phyloP scores from a whole-genome alignment of 768 basidiomycete species.

The Calocera viscosa region DNA sequence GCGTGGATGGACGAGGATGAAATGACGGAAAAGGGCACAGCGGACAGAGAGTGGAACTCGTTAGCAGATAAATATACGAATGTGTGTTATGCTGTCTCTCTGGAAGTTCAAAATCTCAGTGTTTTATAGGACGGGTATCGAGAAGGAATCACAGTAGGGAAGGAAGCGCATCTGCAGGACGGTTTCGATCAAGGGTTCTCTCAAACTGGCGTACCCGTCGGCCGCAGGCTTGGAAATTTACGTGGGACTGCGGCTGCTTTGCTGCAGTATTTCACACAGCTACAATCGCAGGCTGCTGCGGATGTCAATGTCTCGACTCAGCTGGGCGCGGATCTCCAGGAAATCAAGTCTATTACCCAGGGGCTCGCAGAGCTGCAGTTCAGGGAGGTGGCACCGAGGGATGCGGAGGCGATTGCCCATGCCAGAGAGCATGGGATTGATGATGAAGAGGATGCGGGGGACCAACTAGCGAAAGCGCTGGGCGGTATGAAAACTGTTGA shows the following conservation, averaged over 20 bases:
- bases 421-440: conserved; percentile 31
- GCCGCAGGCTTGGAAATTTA: conserved; percentile 62
- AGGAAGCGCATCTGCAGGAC: conserved; percentile 71
- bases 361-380: conserved; percentile 51
- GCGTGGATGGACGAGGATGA: conserved; percentile 2
- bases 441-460: conserved; percentile 21
- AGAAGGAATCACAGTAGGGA: conserved; percentile 91
- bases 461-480: conserved; percentile 40
- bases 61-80: not conserved
- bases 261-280: conserved; percentile 31
- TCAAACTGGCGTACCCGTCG: conserved; percentile 54
- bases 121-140: conserved; percentile 69
- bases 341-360: conserved; percentile 42
- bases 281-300: not conserved
- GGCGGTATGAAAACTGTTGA: conserved; percentile 20
- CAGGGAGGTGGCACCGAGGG: conserved; percentile 59
- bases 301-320: conserved; percentile 16
- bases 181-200: conserved; percentile 86
- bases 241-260: conserved; percentile 59
- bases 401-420: conserved; percentile 68
- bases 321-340: conserved; percentile 23
- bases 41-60: not conserved
- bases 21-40: not conserved
- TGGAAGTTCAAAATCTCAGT: not conserved
- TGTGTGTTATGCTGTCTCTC: not conserved